Base-by-base conservation (phyloP, 257 asterid genomes). In the Lycium ferocissimum region DNA sequence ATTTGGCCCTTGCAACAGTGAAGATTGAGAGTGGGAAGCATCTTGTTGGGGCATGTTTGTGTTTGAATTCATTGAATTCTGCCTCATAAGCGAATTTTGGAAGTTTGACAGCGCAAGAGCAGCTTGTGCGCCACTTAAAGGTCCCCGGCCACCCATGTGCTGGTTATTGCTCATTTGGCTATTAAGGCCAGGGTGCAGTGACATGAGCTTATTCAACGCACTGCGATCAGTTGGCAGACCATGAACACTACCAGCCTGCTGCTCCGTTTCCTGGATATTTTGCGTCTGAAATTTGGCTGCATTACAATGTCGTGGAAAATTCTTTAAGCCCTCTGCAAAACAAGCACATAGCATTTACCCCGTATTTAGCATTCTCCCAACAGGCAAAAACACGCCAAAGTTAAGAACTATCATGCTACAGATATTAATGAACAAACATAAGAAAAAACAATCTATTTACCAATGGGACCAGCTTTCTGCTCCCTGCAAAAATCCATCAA, bases 401-500 rank as follows among this genome's bases (percentile, higher is more conserved):
- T 9, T 26, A 0, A 51, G 14, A 18, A 51, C 63, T 26, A 33
- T 4, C 22, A 53, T 33, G 33, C 65, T 13, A 73, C 3, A 78
- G 49, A 26, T 53, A 26, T 7, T 78, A 78, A 51, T 78, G 0
- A 26, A 26, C 15, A 0, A 35, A 80, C 47, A 7, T 43, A 47
- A 17, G 57, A 17, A 73, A 80, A 84, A 22, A 17, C 87, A 57
- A 51, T 40, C 7, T 38, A 81, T 86, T 38, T 94, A 96, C 99
- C 99, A 73, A 93, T 92, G 1, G 99, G 94, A 66, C 99, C 99
- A 61, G 85, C 89, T 87, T 95, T 94, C 33, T 91, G 95, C n/a
- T 89, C 92, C 83, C 90, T 92, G 92, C 98, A 91, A 86, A 92
- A 95, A 83, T 93, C 97, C 98, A 95, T 95, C 92, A 97, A 85